Base-by-base conservation (phyloP, 305 asterid species). In the Coffea humblotiana region DNA sequence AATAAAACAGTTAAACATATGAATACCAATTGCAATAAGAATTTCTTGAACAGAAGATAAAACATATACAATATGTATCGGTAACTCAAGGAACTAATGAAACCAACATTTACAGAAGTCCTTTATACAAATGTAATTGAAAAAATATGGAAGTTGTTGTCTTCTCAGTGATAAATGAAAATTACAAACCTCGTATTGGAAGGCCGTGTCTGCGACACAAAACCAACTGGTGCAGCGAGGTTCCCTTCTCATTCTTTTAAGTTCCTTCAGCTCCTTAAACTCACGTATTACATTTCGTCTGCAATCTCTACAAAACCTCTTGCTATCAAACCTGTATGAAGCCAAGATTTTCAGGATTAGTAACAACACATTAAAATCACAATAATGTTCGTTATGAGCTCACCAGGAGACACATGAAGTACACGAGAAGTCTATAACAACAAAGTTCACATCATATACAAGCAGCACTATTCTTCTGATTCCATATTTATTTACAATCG, bases 301-400 rank as follows among this genome's bases (percentile, higher is more conserved):
- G 92, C 99, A 96, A 85, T 96, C 99, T 92, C 98, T 90, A 83
- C 99, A 96, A 82, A 96, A 96, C 86, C 98, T 91, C 89, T 96
- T 94, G 94, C 97, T 93, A 80, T 96, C 98, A 81, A 96, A 96
- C 92, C 99, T 96, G 97, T 81, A 81, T 69, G 71, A 83, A 83
- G 77, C 80, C 48, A 45, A 29, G n/a, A 69, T 47, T 71, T 32
- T 74, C 78, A 35, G 21, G 56, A 65, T 77, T 32, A 79, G 83
- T 16, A 74, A 80, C 64, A 64, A 8, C 19, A 76, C 3, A 5
- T 9, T 8, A 19, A 64, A 8, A 40, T 10, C 43, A 75, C 40
- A 40, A 6, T 60, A 40, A 29, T 35, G 3, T 18, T 49, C 3
- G 13, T 12, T 15, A 19, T 75, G 29, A 18, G 45, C 79, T 25